These are phyloP conservation scores for Pelagomonas calceolata DNA, from an alignment of 108 stramenopile genomes.

Conservation along the genomic window DNA sequence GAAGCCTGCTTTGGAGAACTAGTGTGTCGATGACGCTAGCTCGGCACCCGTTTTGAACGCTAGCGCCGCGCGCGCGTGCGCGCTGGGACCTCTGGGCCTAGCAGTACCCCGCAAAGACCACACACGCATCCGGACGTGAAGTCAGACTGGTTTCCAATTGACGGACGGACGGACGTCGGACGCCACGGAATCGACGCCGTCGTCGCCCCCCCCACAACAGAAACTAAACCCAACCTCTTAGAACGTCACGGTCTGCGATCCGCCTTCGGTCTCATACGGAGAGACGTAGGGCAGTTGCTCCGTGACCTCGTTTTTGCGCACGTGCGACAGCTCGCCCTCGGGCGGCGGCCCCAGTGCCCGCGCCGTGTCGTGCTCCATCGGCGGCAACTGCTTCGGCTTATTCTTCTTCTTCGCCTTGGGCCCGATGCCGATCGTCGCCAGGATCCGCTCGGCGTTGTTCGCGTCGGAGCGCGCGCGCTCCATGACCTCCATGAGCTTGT, in stretches of 20 bases:
- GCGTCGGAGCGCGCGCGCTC: constrained; percentile 6
- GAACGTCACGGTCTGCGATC: neutral
- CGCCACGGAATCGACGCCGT: too few relatives aligned
- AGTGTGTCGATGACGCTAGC: too few relatives aligned
- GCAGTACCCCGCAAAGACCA: too few relatives aligned
- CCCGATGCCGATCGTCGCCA: neutral
- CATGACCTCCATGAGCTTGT: constrained; percentile 16
- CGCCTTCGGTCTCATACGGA: neutral
- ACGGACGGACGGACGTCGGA: too few relatives aligned
- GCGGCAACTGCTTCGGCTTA: neutral
- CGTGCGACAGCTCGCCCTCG: neutral
- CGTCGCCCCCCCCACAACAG: too few relatives aligned
- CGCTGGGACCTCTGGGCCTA: too few relatives aligned
- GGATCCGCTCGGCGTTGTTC: neutral
- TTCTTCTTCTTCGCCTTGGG: neutral
- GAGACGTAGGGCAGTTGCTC: neutral
- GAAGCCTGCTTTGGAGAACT: too few relatives aligned
- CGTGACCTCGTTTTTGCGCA: neutral
- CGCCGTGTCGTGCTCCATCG: neutral
- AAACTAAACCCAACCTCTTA: too few relatives aligned
- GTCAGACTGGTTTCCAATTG: too few relatives aligned
- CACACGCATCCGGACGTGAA: too few relatives aligned
- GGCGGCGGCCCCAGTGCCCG: neutral
- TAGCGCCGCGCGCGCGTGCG: too few relatives aligned
- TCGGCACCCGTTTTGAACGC: too few relatives aligned